phyloP scores from a whole-genome alignment of 2,329 filamentous ascomycete genomes.

The Pseudogymnoascus sp. region DNA sequence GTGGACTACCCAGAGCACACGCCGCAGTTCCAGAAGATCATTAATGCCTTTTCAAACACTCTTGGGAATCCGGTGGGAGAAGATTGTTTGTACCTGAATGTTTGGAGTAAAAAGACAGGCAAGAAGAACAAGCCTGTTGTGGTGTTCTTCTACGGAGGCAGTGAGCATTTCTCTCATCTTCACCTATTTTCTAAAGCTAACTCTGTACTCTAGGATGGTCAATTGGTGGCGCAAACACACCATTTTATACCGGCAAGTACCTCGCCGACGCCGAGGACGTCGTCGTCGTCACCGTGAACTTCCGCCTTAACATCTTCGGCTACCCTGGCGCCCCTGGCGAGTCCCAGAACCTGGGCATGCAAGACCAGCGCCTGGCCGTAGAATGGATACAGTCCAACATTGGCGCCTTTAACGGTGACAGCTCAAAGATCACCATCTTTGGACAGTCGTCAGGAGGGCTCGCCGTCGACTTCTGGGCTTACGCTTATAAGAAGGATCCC shows the following conservation, averaged over 20 bases:
- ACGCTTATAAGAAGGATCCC: conserved; percentile 19
- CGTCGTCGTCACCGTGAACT: conserved; percentile 20
- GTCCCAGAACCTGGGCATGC: conserved; percentile 42
- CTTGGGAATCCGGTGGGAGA: conserved; percentile 10
- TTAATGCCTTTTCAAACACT: not conserved
- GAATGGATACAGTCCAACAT: conserved; percentile 48
- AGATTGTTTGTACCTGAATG: conserved; percentile 12
- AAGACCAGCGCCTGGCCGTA: conserved; percentile 45
- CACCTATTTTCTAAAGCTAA: not conserved
- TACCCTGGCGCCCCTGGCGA: not conserved
- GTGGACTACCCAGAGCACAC: conserved; percentile 4
- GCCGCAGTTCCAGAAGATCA: not conserved
- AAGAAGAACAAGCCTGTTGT: conserved; percentile 1
- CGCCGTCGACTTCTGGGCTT: conserved; percentile 12
- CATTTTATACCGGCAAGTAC: conserved; percentile 4
- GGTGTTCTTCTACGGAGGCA: not conserved
- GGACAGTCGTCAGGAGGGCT: conserved; percentile 48
- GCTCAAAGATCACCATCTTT: conserved; percentile 42
- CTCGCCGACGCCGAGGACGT: conserved; percentile 17
- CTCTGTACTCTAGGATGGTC: not conserved
- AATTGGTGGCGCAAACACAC: not conserved
- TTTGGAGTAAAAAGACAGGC: not conserved
- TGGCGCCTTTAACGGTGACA: conserved; percentile 44
- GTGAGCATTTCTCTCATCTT: not conserved
- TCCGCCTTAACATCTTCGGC: conserved; percentile 13